Percentiles rank a stretch among this genome's conserved stretches.
These are phyloP conservation scores for Daedalea quercina DNA, from an alignment of 768 basidiomycete species.

Conservation along the genomic window DNA sequence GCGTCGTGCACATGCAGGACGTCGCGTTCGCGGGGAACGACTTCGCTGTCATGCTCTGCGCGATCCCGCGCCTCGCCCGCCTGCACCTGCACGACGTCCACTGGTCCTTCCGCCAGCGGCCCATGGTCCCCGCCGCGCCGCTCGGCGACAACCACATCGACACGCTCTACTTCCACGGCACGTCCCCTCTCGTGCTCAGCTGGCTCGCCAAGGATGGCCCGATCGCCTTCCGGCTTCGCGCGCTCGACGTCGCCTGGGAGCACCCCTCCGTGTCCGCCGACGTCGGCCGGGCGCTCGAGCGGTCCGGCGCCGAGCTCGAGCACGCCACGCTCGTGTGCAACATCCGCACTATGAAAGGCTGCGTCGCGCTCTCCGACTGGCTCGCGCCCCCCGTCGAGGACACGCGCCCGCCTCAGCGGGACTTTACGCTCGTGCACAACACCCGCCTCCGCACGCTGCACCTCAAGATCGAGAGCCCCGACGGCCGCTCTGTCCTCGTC, in stretches of 20 bases:
- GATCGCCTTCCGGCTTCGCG: neutral
- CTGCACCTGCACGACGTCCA: constrained; percentile 1
- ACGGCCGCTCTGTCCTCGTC: neutral
- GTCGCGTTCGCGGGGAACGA: neutral
- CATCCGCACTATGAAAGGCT: neutral
- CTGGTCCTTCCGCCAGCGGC: neutral
- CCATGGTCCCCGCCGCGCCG: neutral
- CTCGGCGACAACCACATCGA: neutral
- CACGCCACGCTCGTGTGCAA: neutral
- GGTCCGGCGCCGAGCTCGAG: neutral
- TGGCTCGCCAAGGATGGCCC: constrained; percentile 1
- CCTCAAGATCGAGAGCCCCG: neutral
- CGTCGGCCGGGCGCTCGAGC: neutral
- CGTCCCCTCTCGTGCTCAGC: neutral
- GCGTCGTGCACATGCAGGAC: neutral
- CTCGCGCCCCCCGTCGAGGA: neutral
- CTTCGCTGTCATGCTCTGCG: neutral
- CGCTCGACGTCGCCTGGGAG: neutral
- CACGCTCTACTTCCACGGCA: neutral
- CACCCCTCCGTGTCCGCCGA: neutral
- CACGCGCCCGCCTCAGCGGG: neutral
- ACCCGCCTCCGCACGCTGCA: neutral
- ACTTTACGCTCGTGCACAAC: neutral
- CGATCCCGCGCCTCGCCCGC: neutral
- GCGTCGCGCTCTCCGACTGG: neutral